phyloP scores from a whole-genome alignment of 208 protist species.

The Leptomonas seymouri region DNA sequence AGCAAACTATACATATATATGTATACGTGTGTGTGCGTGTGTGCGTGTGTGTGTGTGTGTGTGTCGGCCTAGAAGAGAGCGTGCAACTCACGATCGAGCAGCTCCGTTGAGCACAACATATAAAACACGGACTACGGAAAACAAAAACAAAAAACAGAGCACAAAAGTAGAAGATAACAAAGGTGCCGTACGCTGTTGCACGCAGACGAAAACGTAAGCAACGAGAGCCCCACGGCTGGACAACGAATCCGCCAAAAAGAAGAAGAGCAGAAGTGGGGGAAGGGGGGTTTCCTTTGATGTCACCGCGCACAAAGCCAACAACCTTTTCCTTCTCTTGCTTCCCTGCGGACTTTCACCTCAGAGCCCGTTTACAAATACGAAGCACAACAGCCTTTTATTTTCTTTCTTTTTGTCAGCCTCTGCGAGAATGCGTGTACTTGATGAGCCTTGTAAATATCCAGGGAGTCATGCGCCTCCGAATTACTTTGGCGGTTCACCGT shows the following conservation, averaged over 20 bases:
- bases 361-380: neutral
- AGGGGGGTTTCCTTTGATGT: neutral
- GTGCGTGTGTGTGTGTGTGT: too few species aligned
- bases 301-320: neutral
- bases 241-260: neutral
- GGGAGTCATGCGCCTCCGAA: neutral
- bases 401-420: neutral
- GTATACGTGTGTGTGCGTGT: slow-evolving; percentile 4
- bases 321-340: too few species aligned
- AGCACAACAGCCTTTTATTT: neutral
- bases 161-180: neutral
- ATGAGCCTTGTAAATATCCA: neutral
- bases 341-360: neutral
- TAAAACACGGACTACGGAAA: neutral
- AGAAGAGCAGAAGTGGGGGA: neutral
- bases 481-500: neutral
- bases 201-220: neutral
- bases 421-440: neutral
- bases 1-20: too few species aligned
- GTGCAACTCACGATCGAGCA: neutral
- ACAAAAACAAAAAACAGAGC: neutral
- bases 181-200: neutral
- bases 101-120: neutral
- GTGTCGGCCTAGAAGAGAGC: too few species aligned
- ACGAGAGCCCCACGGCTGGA: neutral